phyloP scores from a whole-genome alignment of 2,329 filamentous ascomycete genomes.

The Cladobotryum protrusum region DNA sequence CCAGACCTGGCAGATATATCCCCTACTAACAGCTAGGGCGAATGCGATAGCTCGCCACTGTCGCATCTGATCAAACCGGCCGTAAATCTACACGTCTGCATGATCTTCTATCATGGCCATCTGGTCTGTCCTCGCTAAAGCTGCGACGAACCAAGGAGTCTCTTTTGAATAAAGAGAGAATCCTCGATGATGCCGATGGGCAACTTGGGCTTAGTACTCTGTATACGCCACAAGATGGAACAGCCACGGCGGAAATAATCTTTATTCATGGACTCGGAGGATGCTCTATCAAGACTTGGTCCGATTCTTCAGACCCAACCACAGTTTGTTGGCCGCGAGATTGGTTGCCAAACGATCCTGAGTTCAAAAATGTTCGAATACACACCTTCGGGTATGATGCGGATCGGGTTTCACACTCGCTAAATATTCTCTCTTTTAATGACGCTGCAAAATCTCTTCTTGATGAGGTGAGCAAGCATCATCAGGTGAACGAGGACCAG shows the following conservation, averaged over 20 bases:
- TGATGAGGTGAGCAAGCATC: conserved; percentile 3
- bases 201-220: conserved; percentile 6
- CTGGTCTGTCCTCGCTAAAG: no score
- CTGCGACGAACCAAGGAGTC: no score
- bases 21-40: no score
- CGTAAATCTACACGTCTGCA: no score
- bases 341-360: conserved; percentile 5
- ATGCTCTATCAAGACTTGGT: conserved; percentile 4
- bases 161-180: no score
- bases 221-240: conserved; percentile 1
- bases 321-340: conserved; percentile 8
- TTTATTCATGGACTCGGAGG: conserved; percentile 7
- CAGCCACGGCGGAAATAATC: conserved; percentile 4
- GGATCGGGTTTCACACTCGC: neutral
- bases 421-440: conserved; percentile 2
- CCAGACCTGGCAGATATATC: no score
- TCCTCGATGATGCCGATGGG: no score
- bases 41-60: no score
- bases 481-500: neutral
- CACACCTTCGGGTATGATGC: conserved; percentile 9
- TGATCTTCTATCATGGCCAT: no score
- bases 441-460: conserved; percentile 3
- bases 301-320: neutral
- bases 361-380: conserved; percentile 4
- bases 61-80: no score